Conservation (phyloP, 768 basidiomycete species). For the Tylopilus plumbeoviolaceoides region DNA sequence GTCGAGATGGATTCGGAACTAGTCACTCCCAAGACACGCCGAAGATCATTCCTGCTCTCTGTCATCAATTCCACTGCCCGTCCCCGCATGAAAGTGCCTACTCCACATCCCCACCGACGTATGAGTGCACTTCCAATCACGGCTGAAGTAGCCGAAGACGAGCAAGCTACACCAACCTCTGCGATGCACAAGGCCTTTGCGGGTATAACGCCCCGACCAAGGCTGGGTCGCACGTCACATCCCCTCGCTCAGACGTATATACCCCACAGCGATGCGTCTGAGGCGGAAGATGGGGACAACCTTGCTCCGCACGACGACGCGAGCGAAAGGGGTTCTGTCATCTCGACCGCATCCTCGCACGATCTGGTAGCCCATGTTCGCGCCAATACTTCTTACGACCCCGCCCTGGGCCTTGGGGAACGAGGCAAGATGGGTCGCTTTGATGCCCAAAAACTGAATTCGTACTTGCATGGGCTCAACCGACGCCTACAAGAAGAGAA, state of each 20-base stretch:
- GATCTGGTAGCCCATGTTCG: constrained; percentile 77
- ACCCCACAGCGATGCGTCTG: constrained; percentile 34
- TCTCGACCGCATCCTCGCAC: constrained; percentile 84
- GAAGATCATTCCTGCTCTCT: constrained; percentile 76
- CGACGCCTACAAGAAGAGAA: constrained; percentile 83
- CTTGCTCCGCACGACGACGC: constrained; percentile 38
- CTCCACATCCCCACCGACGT: constrained; percentile 47
- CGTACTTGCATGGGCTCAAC: constrained; percentile 84
- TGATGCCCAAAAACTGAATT: constrained; percentile 81
- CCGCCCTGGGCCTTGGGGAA: constrained; percentile 68
- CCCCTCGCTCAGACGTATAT: constrained; percentile 56
- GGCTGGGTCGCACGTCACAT: constrained; percentile 53
- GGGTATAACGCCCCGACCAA: constrained; percentile 61
- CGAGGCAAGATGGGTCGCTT: constrained; percentile 71
- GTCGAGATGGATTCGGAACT: constrained; percentile 39
- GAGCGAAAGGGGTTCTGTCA: constrained; percentile 60
- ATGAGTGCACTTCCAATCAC: constrained; percentile 58
- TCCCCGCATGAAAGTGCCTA: constrained; percentile 50
- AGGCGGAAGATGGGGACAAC: constrained; percentile 22
- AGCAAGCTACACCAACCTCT: constrained; percentile 29
- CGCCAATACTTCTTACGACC: constrained; percentile 87
- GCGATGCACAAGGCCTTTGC: constrained; percentile 53
- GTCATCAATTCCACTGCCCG: constrained; percentile 82
- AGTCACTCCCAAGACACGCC: constrained; percentile 66
- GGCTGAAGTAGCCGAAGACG: constrained; percentile 33